These are phyloP conservation scores for Hirsutella rhossiliensis DNA, from an alignment of 2,329 filamentous ascomycete species.

Conservation along the genomic window DNA sequence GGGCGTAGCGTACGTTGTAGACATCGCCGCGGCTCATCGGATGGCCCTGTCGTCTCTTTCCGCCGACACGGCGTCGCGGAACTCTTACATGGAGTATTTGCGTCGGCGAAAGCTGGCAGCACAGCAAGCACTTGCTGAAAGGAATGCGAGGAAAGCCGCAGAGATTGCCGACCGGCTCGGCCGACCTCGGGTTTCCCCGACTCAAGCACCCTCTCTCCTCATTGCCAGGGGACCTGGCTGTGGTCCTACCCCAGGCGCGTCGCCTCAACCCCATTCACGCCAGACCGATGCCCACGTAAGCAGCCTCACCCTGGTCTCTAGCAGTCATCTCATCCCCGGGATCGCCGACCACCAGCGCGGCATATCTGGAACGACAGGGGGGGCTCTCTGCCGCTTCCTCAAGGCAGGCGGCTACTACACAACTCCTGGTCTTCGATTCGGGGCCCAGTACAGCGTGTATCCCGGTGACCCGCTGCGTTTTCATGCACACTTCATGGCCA, in stretches of 20 bases:
- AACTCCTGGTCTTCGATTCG: constrained; percentile 86
- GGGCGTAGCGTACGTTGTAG: constrained; percentile 65
- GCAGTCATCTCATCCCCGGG: constrained; percentile 15
- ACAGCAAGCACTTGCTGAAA: constrained; percentile 26
- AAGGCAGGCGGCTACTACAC: constrained; percentile 74
- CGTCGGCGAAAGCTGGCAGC: constrained; percentile 29
- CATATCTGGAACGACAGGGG: constrained; percentile 8
- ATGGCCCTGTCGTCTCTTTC: constrained; percentile 39
- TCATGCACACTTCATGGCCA: constrained; percentile 86
- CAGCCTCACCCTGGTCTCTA: constrained; percentile 22
- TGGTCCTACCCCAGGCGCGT: background rate
- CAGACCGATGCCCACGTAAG: background rate
- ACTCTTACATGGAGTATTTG: constrained; percentile 51
- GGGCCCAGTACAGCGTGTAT: constrained; percentile 88
- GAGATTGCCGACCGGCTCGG: constrained; percentile 12
- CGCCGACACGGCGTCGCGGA: constrained; percentile 42
- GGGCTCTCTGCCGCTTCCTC: constrained; percentile 66
- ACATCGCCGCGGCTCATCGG: constrained; percentile 63
- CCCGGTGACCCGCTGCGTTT: constrained; percentile 90
- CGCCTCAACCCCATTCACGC: background rate
- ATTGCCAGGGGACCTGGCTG: background rate
- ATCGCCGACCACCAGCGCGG: constrained; percentile 5
- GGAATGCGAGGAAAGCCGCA: constrained; percentile 22
- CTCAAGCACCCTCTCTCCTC: background rate
- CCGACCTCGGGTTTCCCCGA: background rate